These are phyloP conservation scores for Corniculantispora saksenae DNA, from an alignment of 2,329 filamentous ascomycete genomes.

Conservation along the genomic window DNA sequence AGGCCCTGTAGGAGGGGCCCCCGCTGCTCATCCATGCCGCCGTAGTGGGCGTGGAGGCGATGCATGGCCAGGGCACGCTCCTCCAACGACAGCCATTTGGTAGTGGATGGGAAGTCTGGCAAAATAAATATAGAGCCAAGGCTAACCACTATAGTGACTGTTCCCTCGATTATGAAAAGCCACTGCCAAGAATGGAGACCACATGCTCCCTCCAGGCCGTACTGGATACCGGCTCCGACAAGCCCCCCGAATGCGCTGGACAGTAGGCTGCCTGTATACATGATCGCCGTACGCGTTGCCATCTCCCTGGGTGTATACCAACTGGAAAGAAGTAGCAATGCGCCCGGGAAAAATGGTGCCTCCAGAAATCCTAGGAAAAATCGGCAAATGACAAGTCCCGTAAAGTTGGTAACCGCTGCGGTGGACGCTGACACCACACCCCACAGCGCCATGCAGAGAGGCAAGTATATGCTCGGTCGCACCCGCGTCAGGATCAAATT, in stretches of 20 bases:
- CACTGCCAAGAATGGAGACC: conserved; percentile 59
- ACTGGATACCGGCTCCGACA: conserved; percentile 50
- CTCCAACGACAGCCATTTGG: conserved; percentile 51
- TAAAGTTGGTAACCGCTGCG: conserved; percentile 45
- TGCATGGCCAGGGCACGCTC: conserved; percentile 55
- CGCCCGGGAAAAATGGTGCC: conserved; percentile 53
- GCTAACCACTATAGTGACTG: conserved; percentile 41
- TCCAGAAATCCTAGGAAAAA: conserved; percentile 49
- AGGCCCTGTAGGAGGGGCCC: conserved; percentile 52
- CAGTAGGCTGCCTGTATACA: conserved; percentile 57
- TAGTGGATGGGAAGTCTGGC: conserved; percentile 56
- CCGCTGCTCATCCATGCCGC: conserved; percentile 42
- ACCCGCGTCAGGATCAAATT: conserved; percentile 58
- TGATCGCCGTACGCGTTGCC: conserved; percentile 59
- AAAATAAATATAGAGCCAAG: conserved; percentile 39
- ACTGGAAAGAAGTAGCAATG: conserved; percentile 47
- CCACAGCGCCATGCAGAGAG: conserved; percentile 46
- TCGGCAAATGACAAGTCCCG: conserved; percentile 44
- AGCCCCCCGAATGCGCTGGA: conserved; percentile 55
- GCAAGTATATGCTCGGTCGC: conserved; percentile 55
- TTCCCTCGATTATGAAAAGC: conserved; percentile 61
- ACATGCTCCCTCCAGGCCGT: conserved; percentile 42
- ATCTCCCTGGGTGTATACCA: conserved; percentile 51
- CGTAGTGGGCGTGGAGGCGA: conserved; percentile 51
- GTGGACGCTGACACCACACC: conserved; percentile 47